Conservation (phyloP, 179 eudicot species). For the Drosera spatulata region DNA sequence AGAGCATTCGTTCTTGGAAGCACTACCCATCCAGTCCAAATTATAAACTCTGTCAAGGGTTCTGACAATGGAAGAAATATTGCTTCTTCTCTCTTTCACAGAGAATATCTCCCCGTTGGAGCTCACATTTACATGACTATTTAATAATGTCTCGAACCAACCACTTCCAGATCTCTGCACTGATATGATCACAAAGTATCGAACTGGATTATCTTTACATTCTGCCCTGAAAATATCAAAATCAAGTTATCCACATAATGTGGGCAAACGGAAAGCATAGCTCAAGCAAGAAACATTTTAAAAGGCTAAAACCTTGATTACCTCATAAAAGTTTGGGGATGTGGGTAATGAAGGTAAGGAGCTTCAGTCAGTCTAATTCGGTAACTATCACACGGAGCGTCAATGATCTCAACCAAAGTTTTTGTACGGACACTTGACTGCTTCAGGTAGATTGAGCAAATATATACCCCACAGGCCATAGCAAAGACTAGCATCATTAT, state of each 20-base stretch:
- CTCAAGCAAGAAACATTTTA: not conserved
- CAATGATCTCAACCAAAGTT: conserved; percentile 29
- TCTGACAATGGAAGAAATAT: conserved; percentile 44
- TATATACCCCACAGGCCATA: conserved; percentile 51
- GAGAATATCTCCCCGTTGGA: conserved; percentile 92
- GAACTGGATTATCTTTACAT: conserved; percentile 75
- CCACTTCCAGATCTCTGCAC: conserved; percentile 97
- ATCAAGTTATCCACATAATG: conserved; percentile 1
- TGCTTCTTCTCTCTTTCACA: conserved; percentile 44
- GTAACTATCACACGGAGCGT: conserved; percentile 17
- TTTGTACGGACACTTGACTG: conserved; percentile 32
- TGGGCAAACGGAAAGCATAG: not conserved
- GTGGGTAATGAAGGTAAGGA: conserved; percentile 59
- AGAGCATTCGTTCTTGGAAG: conserved; percentile 83
- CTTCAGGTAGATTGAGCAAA: conserved; percentile 68
- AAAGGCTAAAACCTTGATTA: conserved; percentile 4
- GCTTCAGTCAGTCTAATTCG: conserved; percentile 16
- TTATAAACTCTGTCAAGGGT: conserved; percentile 76
- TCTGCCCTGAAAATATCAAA: conserved; percentile 45
- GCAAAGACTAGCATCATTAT: conserved; percentile 49
- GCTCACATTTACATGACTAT: conserved; percentile 81
- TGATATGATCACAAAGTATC: conserved; percentile 67
- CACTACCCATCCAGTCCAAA: conserved; percentile 78
- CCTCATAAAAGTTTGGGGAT: conserved; percentile 67
- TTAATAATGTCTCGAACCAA: conserved; percentile 88